Evolutionary conservation across 169 alveolate genomes (phyloP), one percentile per base, ranked within the genome.

Genomic region (Eimeria praecox): DNA sequence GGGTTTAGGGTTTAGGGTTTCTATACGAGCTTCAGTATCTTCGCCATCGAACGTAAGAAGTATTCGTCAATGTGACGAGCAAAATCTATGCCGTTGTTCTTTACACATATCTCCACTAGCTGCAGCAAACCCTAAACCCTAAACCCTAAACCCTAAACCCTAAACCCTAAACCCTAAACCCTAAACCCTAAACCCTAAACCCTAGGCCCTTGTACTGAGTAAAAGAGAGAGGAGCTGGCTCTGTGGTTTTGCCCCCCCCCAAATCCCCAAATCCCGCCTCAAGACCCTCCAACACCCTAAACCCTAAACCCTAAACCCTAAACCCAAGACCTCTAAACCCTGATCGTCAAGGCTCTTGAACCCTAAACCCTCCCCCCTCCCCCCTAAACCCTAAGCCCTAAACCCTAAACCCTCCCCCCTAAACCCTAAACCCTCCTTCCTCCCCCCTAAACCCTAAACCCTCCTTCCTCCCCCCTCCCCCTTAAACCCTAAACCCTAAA

Each of bases 81-180:
- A 38, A 77, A 77, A 42, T 77, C 88, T 4, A 77, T 33, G 56
- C 89, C 89, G 16, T 78, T 78, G 69, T 78, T 78, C 40, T 78
- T 78, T 5, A 78, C 89, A 69, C 89, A 78, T 9, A 82, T 49
- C 90, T 82, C 73, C 90, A 46, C 90, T 27, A 49, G 49, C 90
- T 49, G 73, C 30, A 82, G n/a, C 33, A 35, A 22, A 16, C 42
- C 3, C 52, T 35, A 75, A 75, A 75, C 87, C 87, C 87, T 75
- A 75, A 75, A 75, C 62, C 62, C 87, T 75, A 40, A 75, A 38
- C 87, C 87, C 59, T 75, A 75, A 75, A 75, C 87, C 87, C 87
- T 75, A 75, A 27, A 75, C 62, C 87, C 87, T 69, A 69, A 24
- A 69, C 80, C 80, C 80, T 69, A 69, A 69, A 69, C 80, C 80